Evolutionary conservation across 2,329 filamentous ascomycete genomes (phyloP).

Genomic region (Parascedosporium putredinis): DNA sequence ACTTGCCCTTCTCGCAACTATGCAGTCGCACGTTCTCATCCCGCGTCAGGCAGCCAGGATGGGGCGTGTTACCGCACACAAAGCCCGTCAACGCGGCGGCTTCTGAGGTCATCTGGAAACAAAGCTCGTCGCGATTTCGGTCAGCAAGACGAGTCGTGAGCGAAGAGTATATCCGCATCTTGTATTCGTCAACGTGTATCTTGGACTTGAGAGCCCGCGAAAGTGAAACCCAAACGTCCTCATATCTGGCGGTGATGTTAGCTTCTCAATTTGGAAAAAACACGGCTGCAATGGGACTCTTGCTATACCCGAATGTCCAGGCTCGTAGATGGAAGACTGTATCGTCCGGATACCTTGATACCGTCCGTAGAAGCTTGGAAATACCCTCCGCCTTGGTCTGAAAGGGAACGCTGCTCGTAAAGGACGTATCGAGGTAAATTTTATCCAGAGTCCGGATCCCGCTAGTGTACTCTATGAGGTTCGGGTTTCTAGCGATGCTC

Average conservation of each 20-base stretch:
- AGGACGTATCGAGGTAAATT: conserved; percentile 85
- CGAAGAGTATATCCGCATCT: conserved; percentile 59
- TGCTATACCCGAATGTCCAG: conserved; percentile 60
- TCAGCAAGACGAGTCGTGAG: conserved; percentile 31
- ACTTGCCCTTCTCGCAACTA: conserved; percentile 69
- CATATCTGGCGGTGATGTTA: conserved; percentile 45
- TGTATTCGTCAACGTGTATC: conserved; percentile 79
- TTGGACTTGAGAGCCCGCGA: conserved; percentile 57
- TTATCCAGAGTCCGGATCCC: conserved; percentile 61
- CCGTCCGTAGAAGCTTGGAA: conserved; percentile 58
- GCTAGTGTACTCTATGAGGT: conserved; percentile 62
- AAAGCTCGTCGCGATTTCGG: neutral
- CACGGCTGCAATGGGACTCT: neutral
- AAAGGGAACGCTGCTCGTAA: conserved; percentile 37
- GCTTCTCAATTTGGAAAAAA: neutral
- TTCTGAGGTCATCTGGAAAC: conserved; percentile 38
- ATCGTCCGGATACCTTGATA: conserved; percentile 56
- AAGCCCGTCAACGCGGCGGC: conserved; percentile 63
- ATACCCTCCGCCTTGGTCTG: conserved; percentile 65
- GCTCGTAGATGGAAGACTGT: conserved; percentile 77
- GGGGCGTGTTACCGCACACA: conserved; percentile 58
- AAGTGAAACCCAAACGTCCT: conserved; percentile 81
- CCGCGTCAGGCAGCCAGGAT: conserved; percentile 62
- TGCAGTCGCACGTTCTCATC: conserved; percentile 59
- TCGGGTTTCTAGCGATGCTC: conserved; percentile 57